Evolutionary conservation across 345 rosid genomes (phyloP).

Genomic region (Sonneratia caseolaris): DNA sequence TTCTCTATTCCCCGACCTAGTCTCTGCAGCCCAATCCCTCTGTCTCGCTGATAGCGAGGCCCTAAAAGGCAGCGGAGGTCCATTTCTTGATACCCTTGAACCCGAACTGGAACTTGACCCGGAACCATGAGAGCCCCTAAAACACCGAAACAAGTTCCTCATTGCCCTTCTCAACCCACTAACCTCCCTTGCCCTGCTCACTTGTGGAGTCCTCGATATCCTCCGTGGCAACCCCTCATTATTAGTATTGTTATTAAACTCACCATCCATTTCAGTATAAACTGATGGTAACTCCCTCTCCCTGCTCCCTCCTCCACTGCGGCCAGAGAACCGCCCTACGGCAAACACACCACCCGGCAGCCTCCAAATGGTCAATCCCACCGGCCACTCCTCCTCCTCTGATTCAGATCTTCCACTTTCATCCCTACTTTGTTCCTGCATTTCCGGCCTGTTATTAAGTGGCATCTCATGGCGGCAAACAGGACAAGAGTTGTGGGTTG

Average conservation of each 20-base stretch:
- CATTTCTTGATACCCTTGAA: not conserved
- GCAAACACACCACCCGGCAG: constrained; percentile 56
- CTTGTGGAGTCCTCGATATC: constrained; percentile 37
- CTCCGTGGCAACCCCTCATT: constrained; percentile 28
- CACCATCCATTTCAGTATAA: constrained; percentile 56
- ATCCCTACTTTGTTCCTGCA: constrained; percentile 3
- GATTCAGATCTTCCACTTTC: constrained; percentile 10
- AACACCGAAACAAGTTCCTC: constrained; percentile 19
- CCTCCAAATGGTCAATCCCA: constrained; percentile 55
- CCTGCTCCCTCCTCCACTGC: constrained; percentile 31
- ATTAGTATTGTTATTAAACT: constrained; percentile 20
- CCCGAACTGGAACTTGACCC: not conserved
- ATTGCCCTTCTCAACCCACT: constrained; percentile 36
- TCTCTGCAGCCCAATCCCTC: not conserved
- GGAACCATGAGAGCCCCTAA: not conserved
- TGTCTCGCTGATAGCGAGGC: not conserved
- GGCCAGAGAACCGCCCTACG: constrained; percentile 47
- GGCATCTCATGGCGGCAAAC: constrained; percentile 52
- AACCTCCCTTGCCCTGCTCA: constrained; percentile 37
- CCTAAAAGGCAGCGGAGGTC: not conserved
- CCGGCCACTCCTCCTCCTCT: constrained; percentile 23
- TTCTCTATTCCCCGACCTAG: not conserved
- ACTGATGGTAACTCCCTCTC: constrained; percentile 46
- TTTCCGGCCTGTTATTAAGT: constrained; percentile 5
- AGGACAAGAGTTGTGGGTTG: constrained; percentile 44